Evolutionary conservation across 176 grass and related monocot species (phyloP).

Genomic region (Urochloa ruziziensis): DNA sequence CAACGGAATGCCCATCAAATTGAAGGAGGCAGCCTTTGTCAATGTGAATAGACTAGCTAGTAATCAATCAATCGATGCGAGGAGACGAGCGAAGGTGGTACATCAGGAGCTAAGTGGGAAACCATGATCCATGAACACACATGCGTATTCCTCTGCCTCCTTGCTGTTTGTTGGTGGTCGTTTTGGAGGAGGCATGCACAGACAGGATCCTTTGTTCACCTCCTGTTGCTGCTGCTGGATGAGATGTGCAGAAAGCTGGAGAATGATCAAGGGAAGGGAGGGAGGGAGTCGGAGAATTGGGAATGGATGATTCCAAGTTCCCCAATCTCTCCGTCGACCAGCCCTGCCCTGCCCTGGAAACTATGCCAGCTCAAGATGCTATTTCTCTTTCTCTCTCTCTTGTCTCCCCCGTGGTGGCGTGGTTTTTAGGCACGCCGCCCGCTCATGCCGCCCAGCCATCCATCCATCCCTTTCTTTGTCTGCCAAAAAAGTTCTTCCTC

Average conservation of each 20-base stretch:
- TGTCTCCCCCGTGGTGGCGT: not conserved
- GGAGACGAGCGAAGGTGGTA: not conserved
- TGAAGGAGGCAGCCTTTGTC: not conserved
- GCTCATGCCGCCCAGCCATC: not conserved
- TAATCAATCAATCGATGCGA: not conserved
- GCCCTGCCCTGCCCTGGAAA: not conserved
- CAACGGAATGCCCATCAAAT: conserved; percentile 40
- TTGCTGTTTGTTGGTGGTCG: not conserved
- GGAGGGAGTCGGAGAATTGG: not conserved
- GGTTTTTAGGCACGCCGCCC: not conserved
- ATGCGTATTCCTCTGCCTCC: not conserved
- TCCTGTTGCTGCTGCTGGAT: not conserved
- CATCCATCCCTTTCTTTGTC: not conserved
- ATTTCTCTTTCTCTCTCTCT: not conserved
- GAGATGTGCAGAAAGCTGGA: not conserved
- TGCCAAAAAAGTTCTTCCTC: not conserved
- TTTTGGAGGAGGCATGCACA: not conserved
- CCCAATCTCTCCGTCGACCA: conserved; percentile 29
- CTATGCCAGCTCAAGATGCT: conserved; percentile 1
- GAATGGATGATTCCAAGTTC: not conserved
- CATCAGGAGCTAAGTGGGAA: not conserved
- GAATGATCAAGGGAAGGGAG: not conserved
- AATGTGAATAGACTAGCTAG: not conserved
- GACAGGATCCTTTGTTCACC: not conserved
- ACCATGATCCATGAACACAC: not conserved